phyloP scores from a whole-genome alignment of 176 grass and related monocot species.

The Tillandsia leiboldiana region DNA sequence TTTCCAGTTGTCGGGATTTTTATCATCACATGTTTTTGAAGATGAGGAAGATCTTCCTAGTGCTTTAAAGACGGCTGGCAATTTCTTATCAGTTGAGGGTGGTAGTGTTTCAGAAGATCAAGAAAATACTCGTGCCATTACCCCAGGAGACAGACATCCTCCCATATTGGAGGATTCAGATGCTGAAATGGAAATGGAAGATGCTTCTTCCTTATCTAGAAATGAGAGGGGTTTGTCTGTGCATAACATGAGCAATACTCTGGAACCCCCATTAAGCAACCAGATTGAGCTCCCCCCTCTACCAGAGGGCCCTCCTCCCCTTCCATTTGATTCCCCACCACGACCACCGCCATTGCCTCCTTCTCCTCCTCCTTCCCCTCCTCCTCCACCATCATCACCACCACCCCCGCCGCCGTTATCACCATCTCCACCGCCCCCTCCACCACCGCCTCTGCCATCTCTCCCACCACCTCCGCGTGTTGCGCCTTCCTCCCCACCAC shows the following conservation, averaged over 20 bases:
- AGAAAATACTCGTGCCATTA: conserved; percentile 24
- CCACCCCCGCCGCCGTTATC: conserved; percentile 35
- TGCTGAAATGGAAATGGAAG: conserved; percentile 45
- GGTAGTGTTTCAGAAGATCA: conserved; percentile 26
- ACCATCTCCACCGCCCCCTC: conserved; percentile 49
- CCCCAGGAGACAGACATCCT: conserved; percentile 23
- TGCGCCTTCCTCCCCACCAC: conserved; percentile 43
- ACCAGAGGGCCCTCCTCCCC: conserved; percentile 48
- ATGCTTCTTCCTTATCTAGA: conserved; percentile 33
- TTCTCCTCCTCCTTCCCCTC: conserved; percentile 63
- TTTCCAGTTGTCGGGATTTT: conserved; percentile 59
- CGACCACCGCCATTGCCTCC: conserved; percentile 45
- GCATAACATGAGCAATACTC: conserved; percentile 12
- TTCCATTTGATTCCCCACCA: conserved; percentile 58
- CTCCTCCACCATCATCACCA: conserved; percentile 36
- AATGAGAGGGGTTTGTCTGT: conserved; percentile 31
- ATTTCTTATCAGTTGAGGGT: conserved; percentile 32
- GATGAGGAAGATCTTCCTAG: conserved; percentile 47
- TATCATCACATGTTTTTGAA: conserved; percentile 57
- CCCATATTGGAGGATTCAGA: conserved; percentile 26
- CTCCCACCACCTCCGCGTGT: conserved; percentile 36
- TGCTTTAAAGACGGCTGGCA: conserved; percentile 26
- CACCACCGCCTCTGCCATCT: conserved; percentile 47
- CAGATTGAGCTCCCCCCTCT: conserved; percentile 48
- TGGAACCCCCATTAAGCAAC: conserved; percentile 26